Conservation (phyloP, 768 basidiomycete genomes). For the Russula griseocarnosa region DNA sequence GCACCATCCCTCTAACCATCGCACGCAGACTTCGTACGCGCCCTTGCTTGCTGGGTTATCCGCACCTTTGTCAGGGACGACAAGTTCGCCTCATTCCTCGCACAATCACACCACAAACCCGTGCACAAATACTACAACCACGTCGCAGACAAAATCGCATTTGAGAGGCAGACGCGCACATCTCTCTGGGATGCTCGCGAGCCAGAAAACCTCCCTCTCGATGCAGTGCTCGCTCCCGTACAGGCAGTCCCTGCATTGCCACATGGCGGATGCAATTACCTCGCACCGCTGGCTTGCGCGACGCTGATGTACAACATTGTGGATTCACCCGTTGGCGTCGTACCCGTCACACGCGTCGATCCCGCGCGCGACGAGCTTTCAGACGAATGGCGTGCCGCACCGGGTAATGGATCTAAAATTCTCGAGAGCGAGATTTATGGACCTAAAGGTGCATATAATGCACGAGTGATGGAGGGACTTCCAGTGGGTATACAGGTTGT, state of each 20-base stretch:
- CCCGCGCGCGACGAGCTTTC: conserved; percentile 43
- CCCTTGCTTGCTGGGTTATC: conserved; percentile 8
- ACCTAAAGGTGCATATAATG: conserved; percentile 53
- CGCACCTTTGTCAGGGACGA: conserved; percentile 17
- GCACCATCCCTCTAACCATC: background rate
- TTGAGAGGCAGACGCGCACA: background rate
- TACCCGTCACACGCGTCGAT: conserved; percentile 44
- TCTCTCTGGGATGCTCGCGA: conserved; percentile 36
- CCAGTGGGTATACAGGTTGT: conserved; percentile 82
- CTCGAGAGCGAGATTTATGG: conserved; percentile 60
- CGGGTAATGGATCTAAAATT: conserved; percentile 53
- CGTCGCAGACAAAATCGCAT: conserved; percentile 14
- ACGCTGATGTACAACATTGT: conserved; percentile 43
- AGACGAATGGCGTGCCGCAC: conserved; percentile 51
- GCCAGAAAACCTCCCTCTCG: background rate
- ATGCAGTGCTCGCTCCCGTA: conserved; percentile 37
- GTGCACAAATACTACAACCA: conserved; percentile 20
- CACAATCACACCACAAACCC: conserved; percentile 5
- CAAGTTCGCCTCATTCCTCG: conserved; percentile 17
- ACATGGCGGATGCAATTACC: conserved; percentile 22
- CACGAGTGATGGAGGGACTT: conserved; percentile 65
- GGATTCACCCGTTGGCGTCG: conserved; percentile 41
- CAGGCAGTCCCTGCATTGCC: conserved; percentile 38
- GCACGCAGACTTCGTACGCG: conserved; percentile 22
- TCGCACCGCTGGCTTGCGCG: conserved; percentile 30